phyloP scores from a whole-genome alignment of 2,329 filamentous ascomycete genomes.

The Bisporella sp. region DNA sequence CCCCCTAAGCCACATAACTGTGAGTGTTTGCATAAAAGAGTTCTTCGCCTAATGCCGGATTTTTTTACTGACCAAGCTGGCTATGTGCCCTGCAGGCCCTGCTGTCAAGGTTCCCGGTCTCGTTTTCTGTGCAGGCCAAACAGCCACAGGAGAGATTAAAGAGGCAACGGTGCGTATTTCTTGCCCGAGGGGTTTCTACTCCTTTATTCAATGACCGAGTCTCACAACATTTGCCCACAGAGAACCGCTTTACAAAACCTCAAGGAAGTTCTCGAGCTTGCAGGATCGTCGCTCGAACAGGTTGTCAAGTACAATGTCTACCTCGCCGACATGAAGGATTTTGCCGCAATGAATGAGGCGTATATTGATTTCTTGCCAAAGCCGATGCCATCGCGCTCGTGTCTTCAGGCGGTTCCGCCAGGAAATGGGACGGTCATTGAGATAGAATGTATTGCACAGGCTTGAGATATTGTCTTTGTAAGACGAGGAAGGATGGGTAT shows the following conservation, averaged over 20 bases:
- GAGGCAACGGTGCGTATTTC: constrained; percentile 33
- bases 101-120: constrained; percentile 38
- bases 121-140: constrained; percentile 40
- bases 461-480: constrained; percentile 9
- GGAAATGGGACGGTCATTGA: constrained; percentile 35
- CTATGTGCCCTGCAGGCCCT: constrained; percentile 26
- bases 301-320: constrained; percentile 27
- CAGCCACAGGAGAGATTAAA: constrained; percentile 42
- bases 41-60: neutral
- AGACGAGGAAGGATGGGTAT: neutral
- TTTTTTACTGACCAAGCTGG: neutral
- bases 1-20: constrained; percentile 40
- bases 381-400: constrained; percentile 36
- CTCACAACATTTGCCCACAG: constrained; percentile 12
- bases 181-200: neutral
- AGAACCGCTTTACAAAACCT: constrained; percentile 25
- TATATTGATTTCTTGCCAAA: constrained; percentile 38
- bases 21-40: constrained; percentile 16
- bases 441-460: constrained; percentile 38
- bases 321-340: constrained; percentile 24
- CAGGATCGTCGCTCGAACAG: constrained; percentile 22
- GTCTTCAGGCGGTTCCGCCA: constrained; percentile 33
- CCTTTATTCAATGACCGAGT: neutral
- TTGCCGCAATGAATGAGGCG: constrained; percentile 28
- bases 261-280: constrained; percentile 23